These are phyloP conservation scores for Cadophora sp. DNA, from an alignment of 2,329 filamentous ascomycete genomes.

Conservation along the genomic window DNA sequence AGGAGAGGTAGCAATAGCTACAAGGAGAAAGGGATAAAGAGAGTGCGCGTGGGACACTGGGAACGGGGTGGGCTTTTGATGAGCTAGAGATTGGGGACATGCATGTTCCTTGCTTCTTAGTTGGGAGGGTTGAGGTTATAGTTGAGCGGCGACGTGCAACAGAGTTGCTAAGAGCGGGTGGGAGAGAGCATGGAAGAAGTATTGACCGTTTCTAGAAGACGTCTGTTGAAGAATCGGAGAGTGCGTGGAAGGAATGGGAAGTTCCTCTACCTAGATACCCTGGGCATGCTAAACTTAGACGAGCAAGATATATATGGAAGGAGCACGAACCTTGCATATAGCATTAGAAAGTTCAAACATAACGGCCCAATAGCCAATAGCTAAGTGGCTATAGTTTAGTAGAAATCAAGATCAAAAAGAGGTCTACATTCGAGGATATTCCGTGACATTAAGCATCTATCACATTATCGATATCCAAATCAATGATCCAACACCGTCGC, in stretches of 20 bases:
- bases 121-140: constrained; percentile 9
- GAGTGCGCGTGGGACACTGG: not conserved
- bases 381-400: not conserved
- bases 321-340: not conserved
- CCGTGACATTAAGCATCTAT: constrained; percentile 9
- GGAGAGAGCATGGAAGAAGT: not conserved
- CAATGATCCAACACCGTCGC: constrained; percentile 28
- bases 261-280: not conserved
- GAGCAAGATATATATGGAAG: too few relatives aligned
- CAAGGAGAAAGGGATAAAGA: not conserved
- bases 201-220: constrained; percentile 13
- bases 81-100: not conserved
- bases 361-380: not conserved
- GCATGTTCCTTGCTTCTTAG: constrained; percentile 21
- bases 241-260: not conserved
- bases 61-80: not conserved
- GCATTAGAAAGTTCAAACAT: not conserved
- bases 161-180: constrained; percentile 8
- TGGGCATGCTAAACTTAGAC: not conserved
- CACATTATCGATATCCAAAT: constrained; percentile 6
- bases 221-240: not conserved
- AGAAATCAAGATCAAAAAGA: not conserved
- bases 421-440: not conserved
- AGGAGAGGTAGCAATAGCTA: not conserved
- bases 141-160: constrained; percentile 11